Conservation (phyloP, 441 rosid genomes). For the Geranium incanum region DNA sequence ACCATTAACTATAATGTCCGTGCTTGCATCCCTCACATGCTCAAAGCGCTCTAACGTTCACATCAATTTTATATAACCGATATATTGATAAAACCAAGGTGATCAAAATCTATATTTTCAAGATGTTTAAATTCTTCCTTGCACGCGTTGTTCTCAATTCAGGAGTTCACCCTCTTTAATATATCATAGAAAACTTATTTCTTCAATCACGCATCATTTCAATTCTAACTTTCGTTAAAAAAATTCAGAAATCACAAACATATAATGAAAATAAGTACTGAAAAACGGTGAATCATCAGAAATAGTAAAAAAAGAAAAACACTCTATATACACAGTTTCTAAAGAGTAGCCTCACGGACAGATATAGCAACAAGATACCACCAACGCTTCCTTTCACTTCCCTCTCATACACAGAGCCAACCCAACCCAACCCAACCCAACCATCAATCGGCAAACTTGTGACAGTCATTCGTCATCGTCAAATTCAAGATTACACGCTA, state of each 20-base stretch:
- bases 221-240: no score
- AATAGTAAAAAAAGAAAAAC: not conserved
- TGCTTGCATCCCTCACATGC: not conserved
- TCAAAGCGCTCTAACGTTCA: no score
- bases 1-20: not conserved
- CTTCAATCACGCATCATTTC: no score
- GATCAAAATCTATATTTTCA: no score
- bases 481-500: not conserved
- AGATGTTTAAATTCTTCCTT: no score
- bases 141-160: no score
- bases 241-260: no score
- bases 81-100: no score
- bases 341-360: not conserved
- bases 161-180: no score
- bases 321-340: not conserved
- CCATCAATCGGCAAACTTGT: not conserved
- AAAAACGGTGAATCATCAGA: not conserved
- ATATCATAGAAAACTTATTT: no score
- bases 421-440: not conserved
- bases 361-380: not conserved
- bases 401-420: slow-evolving; percentile 1
- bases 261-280: no score
- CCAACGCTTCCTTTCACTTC: not conserved
- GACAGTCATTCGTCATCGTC: not conserved
- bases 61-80: no score